A percentile compares a stretch with the other conserved stretches of the same genome.
These are phyloP conservation scores for Thraustochytrium sp. DNA, from an alignment of 352 stramenopile genomes.

Conservation along the genomic window DNA sequence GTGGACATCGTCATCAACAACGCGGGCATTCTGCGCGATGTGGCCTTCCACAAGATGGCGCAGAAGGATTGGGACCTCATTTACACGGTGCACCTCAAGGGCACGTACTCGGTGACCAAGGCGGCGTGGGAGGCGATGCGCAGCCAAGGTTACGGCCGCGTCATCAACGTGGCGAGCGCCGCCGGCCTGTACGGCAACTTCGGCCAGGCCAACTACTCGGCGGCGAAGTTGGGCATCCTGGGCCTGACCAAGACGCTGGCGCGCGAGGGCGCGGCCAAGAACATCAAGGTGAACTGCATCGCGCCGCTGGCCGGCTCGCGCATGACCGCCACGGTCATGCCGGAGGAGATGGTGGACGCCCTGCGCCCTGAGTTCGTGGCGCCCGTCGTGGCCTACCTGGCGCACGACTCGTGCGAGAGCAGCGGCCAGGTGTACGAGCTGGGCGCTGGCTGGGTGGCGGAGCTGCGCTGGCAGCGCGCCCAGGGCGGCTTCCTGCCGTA, in stretches of 20 bases:
- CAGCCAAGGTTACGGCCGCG: conserved; percentile 69
- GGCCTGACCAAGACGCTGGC: conserved; percentile 80
- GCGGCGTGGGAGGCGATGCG: conserved; percentile 69
- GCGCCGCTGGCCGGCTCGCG: conserved; percentile 69
- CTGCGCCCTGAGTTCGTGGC: conserved; percentile 69
- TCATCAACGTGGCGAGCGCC: conserved; percentile 71
- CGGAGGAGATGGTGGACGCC: conserved; percentile 64
- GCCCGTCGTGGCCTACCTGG: conserved; percentile 71
- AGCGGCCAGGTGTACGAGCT: conserved; percentile 72
- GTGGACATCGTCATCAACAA: conserved; percentile 91
- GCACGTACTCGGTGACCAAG: conserved; percentile 71
- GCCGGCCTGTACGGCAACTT: conserved; percentile 80
- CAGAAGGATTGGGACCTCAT: conserved; percentile 72
- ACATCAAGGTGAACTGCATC: conserved; percentile 70
- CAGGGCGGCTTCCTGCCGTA: conserved; percentile 61
- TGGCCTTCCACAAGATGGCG: conserved; percentile 75
- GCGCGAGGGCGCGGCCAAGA: conserved; percentile 67
- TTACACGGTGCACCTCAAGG: conserved; percentile 70
- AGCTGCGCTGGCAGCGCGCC: conserved; percentile 68
- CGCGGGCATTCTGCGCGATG: conserved; percentile 82
- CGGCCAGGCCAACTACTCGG: conserved; percentile 76
- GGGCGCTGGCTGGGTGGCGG: conserved; percentile 66
- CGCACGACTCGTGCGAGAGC: conserved; percentile 66
- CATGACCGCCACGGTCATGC: conserved; percentile 71
- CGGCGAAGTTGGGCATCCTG: conserved; percentile 81